phyloP scores from a whole-genome alignment of 2,329 filamentous ascomycete species.

The Drechslera avenae region DNA sequence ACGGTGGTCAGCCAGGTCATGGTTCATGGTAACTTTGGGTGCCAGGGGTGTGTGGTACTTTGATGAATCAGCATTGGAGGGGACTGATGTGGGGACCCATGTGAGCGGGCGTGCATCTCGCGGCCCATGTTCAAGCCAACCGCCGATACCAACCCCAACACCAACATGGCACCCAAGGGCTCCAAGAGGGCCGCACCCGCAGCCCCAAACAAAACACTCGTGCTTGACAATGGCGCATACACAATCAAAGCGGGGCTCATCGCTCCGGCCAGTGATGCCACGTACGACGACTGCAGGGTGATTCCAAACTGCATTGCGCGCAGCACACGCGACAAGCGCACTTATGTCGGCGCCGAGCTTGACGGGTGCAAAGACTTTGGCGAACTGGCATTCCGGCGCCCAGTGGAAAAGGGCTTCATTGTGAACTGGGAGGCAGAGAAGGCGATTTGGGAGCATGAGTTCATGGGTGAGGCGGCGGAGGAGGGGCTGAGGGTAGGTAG shows the following conservation, averaged over 20 bases:
- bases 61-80: not conserved
- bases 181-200: conserved; percentile 33
- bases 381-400: conserved; percentile 82
- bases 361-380: conserved; percentile 84
- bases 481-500: conserved; percentile 60
- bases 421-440: conserved; percentile 97
- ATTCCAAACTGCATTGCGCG: conserved; percentile 91
- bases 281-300: conserved; percentile 60
- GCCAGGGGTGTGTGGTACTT: not conserved
- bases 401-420: conserved; percentile 91
- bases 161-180: conserved; percentile 41
- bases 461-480: conserved; percentile 74
- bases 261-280: conserved; percentile 28
- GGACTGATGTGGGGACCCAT: conserved; percentile 3
- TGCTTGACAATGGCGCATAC: conserved; percentile 92
- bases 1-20: too few relatives aligned
- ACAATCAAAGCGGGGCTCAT: conserved; percentile 88
- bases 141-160: not conserved
- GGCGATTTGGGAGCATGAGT: conserved; percentile 91
- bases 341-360: conserved; percentile 80
- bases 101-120: conserved; percentile 13
- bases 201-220: conserved; percentile 63
- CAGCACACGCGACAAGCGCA: conserved; percentile 73
- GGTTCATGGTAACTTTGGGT: not conserved
- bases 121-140: conserved; percentile 1